Evolutionary conservation across 495 filamentous ascomycete genomes (phyloP).

Genomic region (Acidomyces sp.): DNA sequence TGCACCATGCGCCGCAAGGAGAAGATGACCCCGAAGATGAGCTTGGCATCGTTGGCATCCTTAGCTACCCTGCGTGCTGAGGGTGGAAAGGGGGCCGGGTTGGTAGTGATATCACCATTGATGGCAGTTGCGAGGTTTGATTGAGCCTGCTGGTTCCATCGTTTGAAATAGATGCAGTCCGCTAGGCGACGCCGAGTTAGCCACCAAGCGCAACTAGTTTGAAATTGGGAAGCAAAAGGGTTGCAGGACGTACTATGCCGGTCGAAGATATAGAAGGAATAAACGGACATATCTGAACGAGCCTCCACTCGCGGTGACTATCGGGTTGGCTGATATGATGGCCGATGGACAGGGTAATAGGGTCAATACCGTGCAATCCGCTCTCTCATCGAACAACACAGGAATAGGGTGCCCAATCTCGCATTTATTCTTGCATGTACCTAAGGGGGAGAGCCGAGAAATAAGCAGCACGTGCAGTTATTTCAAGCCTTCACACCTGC

Average conservation of each 20-base stretch:
- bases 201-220: too few relatives aligned
- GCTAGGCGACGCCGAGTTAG: too few relatives aligned
- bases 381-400: too few relatives aligned
- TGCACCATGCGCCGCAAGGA: constrained; percentile 92
- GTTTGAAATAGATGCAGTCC: constrained; percentile 91
- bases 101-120: constrained; percentile 23
- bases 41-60: constrained; percentile 79
- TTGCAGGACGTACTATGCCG: constrained; percentile 61
- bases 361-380: too few relatives aligned
- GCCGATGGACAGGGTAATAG: too few relatives aligned
- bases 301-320: too few relatives aligned
- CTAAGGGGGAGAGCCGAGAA: too few relatives aligned
- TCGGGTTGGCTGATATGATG: too few relatives aligned
- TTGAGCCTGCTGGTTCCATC: constrained; percentile 39
- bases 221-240: too few relatives aligned
- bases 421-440: too few relatives aligned
- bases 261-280: constrained; percentile 98
- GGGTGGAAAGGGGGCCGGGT: constrained; percentile 19
- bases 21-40: constrained; percentile 94
- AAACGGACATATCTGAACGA: constrained; percentile 65
- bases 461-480: neutral
- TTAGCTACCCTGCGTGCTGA: constrained; percentile 31
- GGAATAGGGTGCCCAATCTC: too few relatives aligned
- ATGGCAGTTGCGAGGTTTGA: constrained; percentile 28
- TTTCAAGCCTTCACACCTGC: constrained; percentile 3